Evolutionary conservation across 2,329 filamentous ascomycete genomes (phyloP).

Genomic region (Epichloe gansuensis): DNA sequence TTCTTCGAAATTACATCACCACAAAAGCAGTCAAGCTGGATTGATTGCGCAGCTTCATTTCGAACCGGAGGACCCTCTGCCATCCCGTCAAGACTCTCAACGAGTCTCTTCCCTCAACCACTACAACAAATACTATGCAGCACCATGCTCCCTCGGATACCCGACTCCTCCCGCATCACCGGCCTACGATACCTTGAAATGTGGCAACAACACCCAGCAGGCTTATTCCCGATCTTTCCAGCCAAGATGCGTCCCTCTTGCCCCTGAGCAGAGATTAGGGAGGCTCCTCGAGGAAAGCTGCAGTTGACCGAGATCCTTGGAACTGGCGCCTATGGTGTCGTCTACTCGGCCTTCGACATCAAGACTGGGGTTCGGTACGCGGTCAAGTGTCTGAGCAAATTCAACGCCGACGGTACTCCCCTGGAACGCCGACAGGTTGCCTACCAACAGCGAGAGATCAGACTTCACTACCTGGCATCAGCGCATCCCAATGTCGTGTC

Average conservation of each 20-base stretch:
- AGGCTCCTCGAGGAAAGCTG: conserved; percentile 68
- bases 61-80: conserved; percentile 12
- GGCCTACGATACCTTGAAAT: conserved; percentile 36
- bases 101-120: conserved; percentile 9
- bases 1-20: not conserved
- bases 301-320: conserved; percentile 78
- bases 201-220: conserved; percentile 25
- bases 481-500: conserved; percentile 88
- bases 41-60: conserved; percentile 10
- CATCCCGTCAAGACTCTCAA: conserved; percentile 10
- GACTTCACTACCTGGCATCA: conserved; percentile 79
- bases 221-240: conserved; percentile 27
- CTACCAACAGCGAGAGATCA: conserved; percentile 89
- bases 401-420: conserved; percentile 55
- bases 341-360: conserved; percentile 81
- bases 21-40: not conserved
- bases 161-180: conserved; percentile 47
- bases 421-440: conserved; percentile 76
- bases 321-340: conserved; percentile 90
- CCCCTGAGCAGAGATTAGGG: conserved; percentile 78
- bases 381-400: conserved; percentile 93
- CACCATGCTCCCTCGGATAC: conserved; percentile 45
- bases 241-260: conserved; percentile 40
- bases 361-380: conserved; percentile 75
- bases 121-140: conserved; percentile 39